phyloP scores from a whole-genome alignment of 1,139 yeast genomes.

The Diutina mesorugosa region DNA sequence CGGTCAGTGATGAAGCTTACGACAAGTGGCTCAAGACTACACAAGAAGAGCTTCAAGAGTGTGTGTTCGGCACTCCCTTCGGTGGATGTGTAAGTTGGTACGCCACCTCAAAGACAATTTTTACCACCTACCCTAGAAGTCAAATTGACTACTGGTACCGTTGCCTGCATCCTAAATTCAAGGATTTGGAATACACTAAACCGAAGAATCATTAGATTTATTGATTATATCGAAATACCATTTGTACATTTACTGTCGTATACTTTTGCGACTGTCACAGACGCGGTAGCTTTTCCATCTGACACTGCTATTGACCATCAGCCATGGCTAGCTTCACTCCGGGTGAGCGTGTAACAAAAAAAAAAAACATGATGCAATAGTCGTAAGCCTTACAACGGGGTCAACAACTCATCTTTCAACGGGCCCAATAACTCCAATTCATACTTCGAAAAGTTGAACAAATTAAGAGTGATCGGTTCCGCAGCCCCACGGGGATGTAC shows the following conservation, averaged over 20 bases:
- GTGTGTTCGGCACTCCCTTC: conserved; percentile 27
- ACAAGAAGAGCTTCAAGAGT: conserved; percentile 15
- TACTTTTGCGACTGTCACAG: neutral
- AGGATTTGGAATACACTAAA: neutral
- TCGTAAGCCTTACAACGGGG: neutral
- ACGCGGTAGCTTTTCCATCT: neutral
- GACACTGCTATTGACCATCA: neutral
- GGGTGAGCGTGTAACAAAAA: neutral
- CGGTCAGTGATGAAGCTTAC: conserved; percentile 21
- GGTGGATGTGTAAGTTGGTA: conserved; percentile 37
- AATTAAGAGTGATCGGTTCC: conserved; percentile 28
- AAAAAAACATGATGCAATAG: neutral
- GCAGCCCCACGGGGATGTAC: conserved; percentile 43
- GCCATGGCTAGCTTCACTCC: conserved; percentile 12
- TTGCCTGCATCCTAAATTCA: neutral
- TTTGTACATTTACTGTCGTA: neutral
- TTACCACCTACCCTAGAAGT: conserved; percentile 27
- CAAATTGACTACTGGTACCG: conserved; percentile 18
- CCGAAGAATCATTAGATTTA: neutral
- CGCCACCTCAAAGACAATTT: conserved; percentile 12
- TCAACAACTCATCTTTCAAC: conserved; percentile 6
- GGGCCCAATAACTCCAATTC: conserved; percentile 39
- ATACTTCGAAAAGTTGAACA: conserved; percentile 41
- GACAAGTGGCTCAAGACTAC: conserved; percentile 20
- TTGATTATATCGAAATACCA: neutral